Base-by-base conservation (phyloP, 2,329 filamentous ascomycete genomes). In the Hypoxylon sp. region DNA sequence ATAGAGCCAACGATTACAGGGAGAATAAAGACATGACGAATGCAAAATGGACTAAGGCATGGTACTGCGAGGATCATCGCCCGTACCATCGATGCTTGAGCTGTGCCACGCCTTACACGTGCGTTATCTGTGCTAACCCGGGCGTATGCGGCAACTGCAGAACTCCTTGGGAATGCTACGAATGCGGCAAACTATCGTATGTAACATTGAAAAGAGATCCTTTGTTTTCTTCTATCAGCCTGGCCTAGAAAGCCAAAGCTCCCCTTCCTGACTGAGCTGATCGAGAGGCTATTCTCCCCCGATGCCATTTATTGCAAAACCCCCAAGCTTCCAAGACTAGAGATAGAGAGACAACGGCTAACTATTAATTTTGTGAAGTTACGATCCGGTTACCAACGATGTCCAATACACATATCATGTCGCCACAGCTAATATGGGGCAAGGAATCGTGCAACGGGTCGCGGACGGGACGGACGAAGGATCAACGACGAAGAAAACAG, bases 71-170 rank as follows among this genome's bases (percentile, higher is more conserved):
- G 3, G 1, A 46, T 1, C 47, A 62, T 19, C 46, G 52, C 10
- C 37, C 44, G 2, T 37, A 17, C 5, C 1, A 15, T 11, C 21
- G 24, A 8, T 62, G 63, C 21, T 2, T 6, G 3, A 31, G 17
- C n/a, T 66, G 63, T 21, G 31, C 27, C 1, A 13, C 10, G 11
- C 2, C 54, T 3, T 66, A 47, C 29, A 11, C 29, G 6, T 66
- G 63, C 21, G 63, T 39, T n/a, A 35, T 66, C 24, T 66, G 63
- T 19, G 11, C 63, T 3, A 62, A 66, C 46, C 57, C 63, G 44
- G 21, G 57, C 27, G 13, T 39, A 1, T 66, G 63, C 29, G n/a
- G n/a, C 2, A 24, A 55, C 17, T 62, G 63, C 31, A 51, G 53
- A 2, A 11, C 21, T 5, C 51, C 59, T 29, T 55, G 13, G 27